These are phyloP conservation scores for Dendrostoma leiphaemia DNA, from an alignment of 2,329 filamentous ascomycete species.

Conservation along the genomic window DNA sequence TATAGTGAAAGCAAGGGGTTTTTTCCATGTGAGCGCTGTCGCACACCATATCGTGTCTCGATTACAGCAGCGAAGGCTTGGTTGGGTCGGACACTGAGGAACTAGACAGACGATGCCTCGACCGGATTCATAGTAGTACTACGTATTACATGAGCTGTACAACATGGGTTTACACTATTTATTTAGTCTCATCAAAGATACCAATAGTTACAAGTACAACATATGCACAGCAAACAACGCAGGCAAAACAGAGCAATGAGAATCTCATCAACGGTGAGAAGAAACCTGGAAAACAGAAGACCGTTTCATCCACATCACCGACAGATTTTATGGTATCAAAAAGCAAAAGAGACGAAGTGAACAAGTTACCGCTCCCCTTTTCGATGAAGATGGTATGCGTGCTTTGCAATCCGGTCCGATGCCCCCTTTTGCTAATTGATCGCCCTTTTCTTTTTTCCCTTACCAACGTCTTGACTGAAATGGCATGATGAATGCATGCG, in stretches of 20 bases:
- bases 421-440: not conserved
- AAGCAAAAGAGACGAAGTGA: constrained; percentile 4
- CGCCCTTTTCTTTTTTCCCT: not conserved
- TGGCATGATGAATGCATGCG: not conserved
- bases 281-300: not conserved
- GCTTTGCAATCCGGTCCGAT: constrained; percentile 2
- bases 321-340: constrained; percentile 13
- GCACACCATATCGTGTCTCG: too few relatives aligned
- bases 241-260: not conserved
- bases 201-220: not conserved
- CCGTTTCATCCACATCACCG: not conserved
- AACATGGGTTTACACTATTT: too few relatives aligned
- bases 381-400: not conserved
- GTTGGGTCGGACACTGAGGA: too few relatives aligned
- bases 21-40: too few relatives aligned
- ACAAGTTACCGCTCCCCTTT: constrained; percentile 1
- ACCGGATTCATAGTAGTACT: too few relatives aligned
- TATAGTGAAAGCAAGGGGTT: too few relatives aligned
- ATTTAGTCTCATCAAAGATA: not conserved
- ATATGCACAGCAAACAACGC: not conserved
- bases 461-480: not conserved
- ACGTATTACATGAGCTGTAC: too few relatives aligned
- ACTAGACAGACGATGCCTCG: too few relatives aligned
- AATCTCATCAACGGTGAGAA: not conserved
- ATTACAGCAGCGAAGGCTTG: too few relatives aligned